Conservation (phyloP, 352 stramenopile species). For the Pythium guiyangense region DNA sequence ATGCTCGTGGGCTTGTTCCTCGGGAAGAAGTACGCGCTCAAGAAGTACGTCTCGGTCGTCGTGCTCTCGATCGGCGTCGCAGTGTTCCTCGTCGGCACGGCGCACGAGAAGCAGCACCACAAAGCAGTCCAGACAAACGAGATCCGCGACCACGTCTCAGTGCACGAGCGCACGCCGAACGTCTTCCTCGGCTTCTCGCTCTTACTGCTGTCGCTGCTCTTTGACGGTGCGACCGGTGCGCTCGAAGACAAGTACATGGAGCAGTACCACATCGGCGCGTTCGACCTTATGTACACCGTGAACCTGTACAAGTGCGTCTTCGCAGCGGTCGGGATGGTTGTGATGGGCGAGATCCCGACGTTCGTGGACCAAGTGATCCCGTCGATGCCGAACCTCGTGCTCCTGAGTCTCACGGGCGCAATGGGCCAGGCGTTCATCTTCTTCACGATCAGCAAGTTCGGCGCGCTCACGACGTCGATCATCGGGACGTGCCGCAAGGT, state of each 20-base stretch:
- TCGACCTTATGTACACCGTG: conserved; percentile 87
- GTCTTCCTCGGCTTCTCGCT: conserved; percentile 62
- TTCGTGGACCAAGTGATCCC: conserved; percentile 61
- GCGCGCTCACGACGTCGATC: conserved; percentile 78
- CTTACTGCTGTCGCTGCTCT: conserved; percentile 70
- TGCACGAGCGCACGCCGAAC: conserved; percentile 57
- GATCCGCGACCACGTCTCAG: conserved; percentile 29
- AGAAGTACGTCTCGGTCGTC: conserved; percentile 81
- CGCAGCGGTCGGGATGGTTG: conserved; percentile 56
- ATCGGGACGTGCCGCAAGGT: conserved; percentile 86
- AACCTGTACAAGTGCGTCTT: conserved; percentile 86
- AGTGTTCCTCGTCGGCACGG: conserved; percentile 69
- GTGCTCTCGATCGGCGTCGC: conserved; percentile 71
- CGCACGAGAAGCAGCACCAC: conserved; percentile 66
- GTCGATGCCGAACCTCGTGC: conserved; percentile 54
- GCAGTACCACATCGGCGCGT: conserved; percentile 75
- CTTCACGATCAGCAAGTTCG: conserved; percentile 85
- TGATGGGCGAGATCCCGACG: conserved; percentile 58
- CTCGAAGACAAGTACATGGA: conserved; percentile 83
- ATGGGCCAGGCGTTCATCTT: conserved; percentile 85
- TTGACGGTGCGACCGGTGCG: conserved; percentile 73
- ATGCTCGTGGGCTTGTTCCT: conserved; percentile 77
- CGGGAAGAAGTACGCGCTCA: conserved; percentile 71
- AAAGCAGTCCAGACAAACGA: conserved; percentile 33
- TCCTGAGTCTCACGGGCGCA: conserved; percentile 72